These are phyloP conservation scores for Trichocomaceae sp. DNA, from an alignment of 2,329 filamentous ascomycete species.

Conservation along the genomic window DNA sequence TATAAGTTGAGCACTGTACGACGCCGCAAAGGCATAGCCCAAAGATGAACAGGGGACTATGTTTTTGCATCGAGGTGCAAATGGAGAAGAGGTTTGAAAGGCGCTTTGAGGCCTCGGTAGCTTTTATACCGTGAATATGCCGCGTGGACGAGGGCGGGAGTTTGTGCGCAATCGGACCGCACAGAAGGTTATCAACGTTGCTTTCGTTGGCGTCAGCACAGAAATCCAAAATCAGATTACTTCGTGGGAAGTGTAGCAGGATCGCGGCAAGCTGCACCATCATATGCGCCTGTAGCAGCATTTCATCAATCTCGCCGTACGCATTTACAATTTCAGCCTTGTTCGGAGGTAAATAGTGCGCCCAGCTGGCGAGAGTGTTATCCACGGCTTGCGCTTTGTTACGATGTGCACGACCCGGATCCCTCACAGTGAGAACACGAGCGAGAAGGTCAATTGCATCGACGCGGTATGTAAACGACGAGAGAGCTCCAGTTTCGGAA, in stretches of 20 bases:
- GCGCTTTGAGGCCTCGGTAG: constrained; percentile 13
- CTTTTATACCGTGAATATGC: constrained; percentile 13
- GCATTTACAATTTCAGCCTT: constrained; percentile 61
- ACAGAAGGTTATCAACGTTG: constrained; percentile 1
- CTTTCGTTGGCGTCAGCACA: constrained; percentile 63
- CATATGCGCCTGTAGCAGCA: constrained; percentile 19
- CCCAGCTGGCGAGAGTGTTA: constrained; percentile 57
- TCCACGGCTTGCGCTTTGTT: constrained; percentile 44
- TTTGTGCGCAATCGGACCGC: constrained; percentile 46
- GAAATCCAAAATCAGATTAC: constrained; percentile 44
- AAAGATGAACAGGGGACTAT: constrained; percentile 12
- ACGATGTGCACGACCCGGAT: constrained; percentile 6
- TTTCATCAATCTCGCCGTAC: constrained; percentile 62
- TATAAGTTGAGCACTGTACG: constrained; percentile 11
- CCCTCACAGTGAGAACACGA: constrained; percentile 49
- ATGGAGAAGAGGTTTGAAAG: constrained; percentile 12
- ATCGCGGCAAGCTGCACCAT: constrained; percentile 12
- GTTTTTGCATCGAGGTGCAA: constrained; percentile 8
- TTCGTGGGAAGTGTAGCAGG: constrained; percentile 8
- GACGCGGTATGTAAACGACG: constrained; percentile 71
- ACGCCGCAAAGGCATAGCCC: constrained; percentile 9
- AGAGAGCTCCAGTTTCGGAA: constrained; percentile 28
- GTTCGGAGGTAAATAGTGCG: constrained; percentile 59
- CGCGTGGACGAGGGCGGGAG: constrained; percentile 8
- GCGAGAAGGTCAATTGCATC: constrained; percentile 67